Evolutionary conservation across 2,329 filamentous ascomycete species (phyloP).

Genomic region (Gaeumannomyces sp.): DNA sequence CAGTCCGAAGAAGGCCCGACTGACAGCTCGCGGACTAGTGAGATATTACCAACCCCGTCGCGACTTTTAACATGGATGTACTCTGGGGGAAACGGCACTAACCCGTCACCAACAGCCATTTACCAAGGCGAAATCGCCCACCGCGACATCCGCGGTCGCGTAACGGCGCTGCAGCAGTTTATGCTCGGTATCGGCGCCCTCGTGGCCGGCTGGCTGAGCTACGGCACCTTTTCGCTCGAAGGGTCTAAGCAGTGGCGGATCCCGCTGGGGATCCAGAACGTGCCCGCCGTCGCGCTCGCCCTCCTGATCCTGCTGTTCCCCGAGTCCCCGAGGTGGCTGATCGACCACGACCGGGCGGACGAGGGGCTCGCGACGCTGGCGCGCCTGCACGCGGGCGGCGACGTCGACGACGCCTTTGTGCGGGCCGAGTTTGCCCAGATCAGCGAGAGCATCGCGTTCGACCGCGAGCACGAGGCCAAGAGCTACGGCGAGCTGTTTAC

Average conservation of each 20-base stretch:
- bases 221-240: conserved; percentile 35
- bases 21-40: not conserved
- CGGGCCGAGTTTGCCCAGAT: conserved; percentile 68
- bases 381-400: conserved; percentile 62
- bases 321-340: conserved; percentile 68
- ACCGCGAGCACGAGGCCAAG: conserved; percentile 64
- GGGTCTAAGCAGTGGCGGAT: conserved; percentile 43
- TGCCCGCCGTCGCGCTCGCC: conserved; percentile 60
- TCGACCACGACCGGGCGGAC: conserved; percentile 61
- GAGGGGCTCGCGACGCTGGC: conserved; percentile 62
- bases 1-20: no score
- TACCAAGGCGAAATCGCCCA: conserved; percentile 78
- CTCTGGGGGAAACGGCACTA: not conserved
- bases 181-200: conserved; percentile 75
- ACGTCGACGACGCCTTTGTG: conserved; percentile 62
- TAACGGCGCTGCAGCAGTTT: conserved; percentile 74
- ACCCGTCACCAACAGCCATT: conserved; percentile 32
- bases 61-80: not conserved
- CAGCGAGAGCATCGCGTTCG: conserved; percentile 55
- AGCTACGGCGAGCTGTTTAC: conserved; percentile 65
- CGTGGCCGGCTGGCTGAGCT: conserved; percentile 67
- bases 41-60: not conserved
- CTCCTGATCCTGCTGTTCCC: conserved; percentile 64
- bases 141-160: conserved; percentile 67
- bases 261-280: conserved; percentile 47